phyloP scores from a whole-genome alignment of 345 rosid genomes.

The Ceriops tagal region DNA sequence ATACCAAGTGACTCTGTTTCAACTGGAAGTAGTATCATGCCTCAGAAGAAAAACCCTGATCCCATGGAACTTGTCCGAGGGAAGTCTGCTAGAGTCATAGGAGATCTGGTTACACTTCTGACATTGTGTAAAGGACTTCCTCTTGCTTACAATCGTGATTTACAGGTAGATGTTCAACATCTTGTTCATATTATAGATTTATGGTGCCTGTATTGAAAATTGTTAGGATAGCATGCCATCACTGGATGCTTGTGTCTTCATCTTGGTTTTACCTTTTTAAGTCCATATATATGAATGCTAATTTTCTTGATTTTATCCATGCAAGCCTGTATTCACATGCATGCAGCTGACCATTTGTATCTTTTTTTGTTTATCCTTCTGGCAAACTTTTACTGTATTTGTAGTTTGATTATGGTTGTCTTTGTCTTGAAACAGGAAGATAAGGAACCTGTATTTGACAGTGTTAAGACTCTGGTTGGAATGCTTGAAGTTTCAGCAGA shows the following conservation, averaged over 20 bases:
- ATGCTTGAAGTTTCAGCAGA: conserved; percentile 96
- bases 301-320: conserved; percentile 1
- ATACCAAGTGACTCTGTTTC: conserved; percentile 89
- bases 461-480: conserved; percentile 71
- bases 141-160: conserved; percentile 89
- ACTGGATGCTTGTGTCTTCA: not conserved
- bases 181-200: not conserved
- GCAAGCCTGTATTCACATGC: not conserved
- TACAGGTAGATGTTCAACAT: conserved; percentile 49
- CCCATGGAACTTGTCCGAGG: conserved; percentile 98
- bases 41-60: conserved; percentile 98
- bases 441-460: conserved; percentile 87
- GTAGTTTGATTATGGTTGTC: conserved; percentile 3
- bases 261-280: not conserved
- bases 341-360: not conserved
- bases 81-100: conserved; percentile 83
- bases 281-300: not conserved
- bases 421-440: conserved; percentile 62
- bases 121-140: conserved; percentile 97
- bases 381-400: not conserved
- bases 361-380: not conserved
- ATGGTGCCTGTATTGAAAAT: not conserved
- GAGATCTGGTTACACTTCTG: conserved; percentile 75
- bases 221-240: not conserved
- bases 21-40: conserved; percentile 98